phyloP scores from a whole-genome alignment of 108 stramenopile species.

The Cyclotella cryptica region DNA sequence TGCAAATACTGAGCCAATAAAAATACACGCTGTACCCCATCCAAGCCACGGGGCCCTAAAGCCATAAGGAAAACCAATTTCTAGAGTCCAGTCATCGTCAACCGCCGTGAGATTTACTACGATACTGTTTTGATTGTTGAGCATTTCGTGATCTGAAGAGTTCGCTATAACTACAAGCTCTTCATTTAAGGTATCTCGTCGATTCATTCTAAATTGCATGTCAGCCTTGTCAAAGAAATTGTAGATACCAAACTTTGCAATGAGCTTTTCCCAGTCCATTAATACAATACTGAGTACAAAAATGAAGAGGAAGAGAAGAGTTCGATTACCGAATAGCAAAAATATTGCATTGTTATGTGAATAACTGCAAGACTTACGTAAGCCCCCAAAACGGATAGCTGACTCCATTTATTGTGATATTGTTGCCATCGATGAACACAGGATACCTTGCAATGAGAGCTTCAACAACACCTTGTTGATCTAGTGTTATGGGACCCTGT shows the following conservation, averaged over 20 bases:
- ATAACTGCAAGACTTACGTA: background rate
- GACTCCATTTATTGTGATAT: background rate
- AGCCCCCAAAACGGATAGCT: constrained; percentile 3
- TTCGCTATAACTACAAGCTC: background rate
- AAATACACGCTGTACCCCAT: background rate
- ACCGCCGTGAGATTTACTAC: background rate
- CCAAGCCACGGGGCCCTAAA: background rate
- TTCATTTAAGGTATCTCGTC: background rate
- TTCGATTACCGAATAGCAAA: no score
- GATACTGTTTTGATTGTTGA: background rate
- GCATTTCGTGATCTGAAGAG: background rate
- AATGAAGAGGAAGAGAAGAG: background rate
- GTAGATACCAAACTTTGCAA: background rate
- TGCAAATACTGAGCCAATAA: background rate
- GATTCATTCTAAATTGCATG: background rate
- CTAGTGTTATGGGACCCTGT: background rate
- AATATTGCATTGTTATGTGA: background rate
- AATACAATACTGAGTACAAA: background rate
- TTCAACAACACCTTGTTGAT: background rate
- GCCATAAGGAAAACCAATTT: background rate
- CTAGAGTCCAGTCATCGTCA: background rate
- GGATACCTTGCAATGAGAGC: background rate
- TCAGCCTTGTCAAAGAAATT: background rate
- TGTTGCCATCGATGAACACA: constrained; percentile 1
- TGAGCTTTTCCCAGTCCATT: background rate